These are phyloP conservation scores for Pythium rishiriense DNA, from an alignment of 352 stramenopile species.

Conservation along the genomic window DNA sequence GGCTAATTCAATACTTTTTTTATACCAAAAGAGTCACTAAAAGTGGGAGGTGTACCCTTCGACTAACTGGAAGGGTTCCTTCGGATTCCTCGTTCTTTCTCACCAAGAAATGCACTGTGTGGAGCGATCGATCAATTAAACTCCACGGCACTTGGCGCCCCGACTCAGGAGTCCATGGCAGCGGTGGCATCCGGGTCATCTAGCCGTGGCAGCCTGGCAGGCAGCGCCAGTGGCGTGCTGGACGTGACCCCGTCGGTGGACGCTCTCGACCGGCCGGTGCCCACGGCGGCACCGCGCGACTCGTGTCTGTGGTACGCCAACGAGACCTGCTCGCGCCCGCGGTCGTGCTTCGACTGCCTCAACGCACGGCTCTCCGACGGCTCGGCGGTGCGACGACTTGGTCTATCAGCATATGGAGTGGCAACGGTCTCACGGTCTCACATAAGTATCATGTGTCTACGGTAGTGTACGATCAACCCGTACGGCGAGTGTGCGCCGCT, in stretches of 20 bases:
- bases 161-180: neutral
- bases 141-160: neutral
- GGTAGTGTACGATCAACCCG: constrained; percentile 23
- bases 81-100: neutral
- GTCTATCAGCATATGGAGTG: neutral
- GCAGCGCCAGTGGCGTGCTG: neutral
- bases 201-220: neutral
- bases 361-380: constrained; percentile 27
- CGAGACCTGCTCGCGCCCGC: constrained; percentile 42
- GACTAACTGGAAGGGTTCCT: neutral
- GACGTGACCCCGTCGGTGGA: neutral
- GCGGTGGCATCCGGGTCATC: no score
- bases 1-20: neutral
- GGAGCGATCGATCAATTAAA: neutral
- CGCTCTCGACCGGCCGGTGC: neutral
- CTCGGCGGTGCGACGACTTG: constrained; percentile 2
- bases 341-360: constrained; percentile 63
- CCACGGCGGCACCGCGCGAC: constrained; percentile 15
- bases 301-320: constrained; percentile 42
- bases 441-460: neutral
- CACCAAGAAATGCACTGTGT: neutral
- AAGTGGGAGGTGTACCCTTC: neutral
- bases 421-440: neutral
- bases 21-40: neutral
- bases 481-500: constrained; percentile 23